Base-by-base conservation (phyloP, 1,139 yeast species). In the Tardiomyces depauwii region DNA sequence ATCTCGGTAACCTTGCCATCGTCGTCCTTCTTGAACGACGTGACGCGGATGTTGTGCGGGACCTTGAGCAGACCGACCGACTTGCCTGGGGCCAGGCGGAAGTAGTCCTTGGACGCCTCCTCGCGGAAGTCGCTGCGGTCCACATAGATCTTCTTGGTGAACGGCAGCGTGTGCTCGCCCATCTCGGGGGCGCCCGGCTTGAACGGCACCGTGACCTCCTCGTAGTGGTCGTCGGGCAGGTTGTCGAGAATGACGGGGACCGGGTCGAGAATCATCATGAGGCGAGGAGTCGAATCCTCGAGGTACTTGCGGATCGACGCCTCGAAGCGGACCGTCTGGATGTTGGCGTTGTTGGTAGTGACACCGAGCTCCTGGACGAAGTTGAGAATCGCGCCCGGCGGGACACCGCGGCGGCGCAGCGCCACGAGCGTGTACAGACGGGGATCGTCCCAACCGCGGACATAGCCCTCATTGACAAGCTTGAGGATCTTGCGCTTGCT, bases 381-480 rank as follows among this genome's bases (percentile, higher is more conserved):
- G 39, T 88, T 77, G 58, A 93, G 74, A 62, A 93, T 86, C 23
- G 97, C 96, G 36, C 97, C 97, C n/a, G 99, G 98, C 53, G 99
- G 98, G 9, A 93, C 82, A 70, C 99, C 99, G 64, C 99, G 85
- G 66, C 99, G 85, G 62, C 87, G 83, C 50, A 93, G 80, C 42
- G 94, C 96, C 59, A 88, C 98, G 55, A 93, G 75, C 9, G 99
- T 93, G 66, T 80, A 91, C 60, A 93, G 74, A 61, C 99, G 78
- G 56, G 99, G 99, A 67, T 93, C 99, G 66, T 93, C 94, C 98
- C 99, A 93, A 41, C 87, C 96, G 64, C 96, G 79, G 32, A 93
- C 99, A 57, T 75, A 70, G 5, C 76, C 71, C 27, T 81, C 91
- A 49, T 77, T 82, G 25, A 93, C 98, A 55, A 93, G 75, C 66